These are phyloP conservation scores for Plasmodium gonderi DNA, from an alignment of 169 alveolate species.

Conservation along the genomic window DNA sequence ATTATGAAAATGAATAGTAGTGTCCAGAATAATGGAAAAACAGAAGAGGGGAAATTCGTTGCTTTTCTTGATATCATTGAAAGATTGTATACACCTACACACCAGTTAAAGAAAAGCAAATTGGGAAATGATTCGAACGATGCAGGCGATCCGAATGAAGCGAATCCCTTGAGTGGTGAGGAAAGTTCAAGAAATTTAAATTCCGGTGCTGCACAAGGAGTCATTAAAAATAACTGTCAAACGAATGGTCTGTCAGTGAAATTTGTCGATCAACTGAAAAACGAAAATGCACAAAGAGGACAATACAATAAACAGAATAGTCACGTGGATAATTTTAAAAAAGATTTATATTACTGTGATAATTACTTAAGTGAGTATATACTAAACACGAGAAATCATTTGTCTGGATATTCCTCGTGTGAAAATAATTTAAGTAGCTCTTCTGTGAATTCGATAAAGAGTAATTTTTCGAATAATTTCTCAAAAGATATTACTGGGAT, in stretches of 20 bases:
- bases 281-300: background rate
- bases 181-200: background rate
- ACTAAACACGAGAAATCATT: background rate
- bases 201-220: background rate
- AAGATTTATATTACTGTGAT: constrained; percentile 10
- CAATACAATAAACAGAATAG: background rate
- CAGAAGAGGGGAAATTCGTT: constrained; percentile 22
- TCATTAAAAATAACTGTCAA: background rate
- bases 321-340: background rate
- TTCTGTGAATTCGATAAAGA: constrained; percentile 24
- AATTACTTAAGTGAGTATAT: constrained; percentile 38
- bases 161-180: background rate
- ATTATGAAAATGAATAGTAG: background rate
- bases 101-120: background rate
- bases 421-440: constrained; percentile 53
- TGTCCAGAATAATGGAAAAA: background rate
- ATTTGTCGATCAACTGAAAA: background rate
- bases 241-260: background rate
- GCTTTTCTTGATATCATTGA: constrained; percentile 70
- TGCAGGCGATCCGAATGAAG: background rate
- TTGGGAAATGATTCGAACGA: background rate
- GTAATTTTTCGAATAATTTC: constrained; percentile 19
- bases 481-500: background rate
- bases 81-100: background rate
- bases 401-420: constrained; percentile 21